Evolutionary conservation across 2,329 filamentous ascomycete species (phyloP), one percentile per base, ranked within the genome.

Genomic region (Didymella glomerata): DNA sequence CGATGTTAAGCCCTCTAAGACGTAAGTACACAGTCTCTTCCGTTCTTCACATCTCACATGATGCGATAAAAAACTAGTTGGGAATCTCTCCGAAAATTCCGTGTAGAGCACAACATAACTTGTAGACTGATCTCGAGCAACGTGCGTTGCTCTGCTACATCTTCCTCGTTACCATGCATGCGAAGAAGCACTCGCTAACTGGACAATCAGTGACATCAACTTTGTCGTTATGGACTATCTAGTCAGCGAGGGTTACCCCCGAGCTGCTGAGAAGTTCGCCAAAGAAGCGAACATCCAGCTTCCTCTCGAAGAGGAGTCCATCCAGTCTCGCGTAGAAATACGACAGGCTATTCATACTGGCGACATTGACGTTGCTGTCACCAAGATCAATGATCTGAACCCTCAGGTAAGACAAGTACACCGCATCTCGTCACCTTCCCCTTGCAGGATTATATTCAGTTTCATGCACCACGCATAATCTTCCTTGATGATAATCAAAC

Each of bases 391-490:
- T 74, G 91, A 97, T 67, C 81, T 96, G 32, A 92, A 97, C 68
- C 91, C 93, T 68, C 88, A 95, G 86, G 95, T 99, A 88, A 80
- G 91, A 77, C 49, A 44, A 45, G 24, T 18, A 36, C 46, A 41
- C 8, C 24, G n/a, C 13, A 18, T 24, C 18, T 32, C 14, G 4
- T 44, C 24, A 32, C n/a, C 20, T n/a, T 18, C 62, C 67, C 41
- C 81, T 86, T 84, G 86, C 80, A 93, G 95, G 95, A 99, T 99
- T 97, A 97, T 84, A 91, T 84, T 85, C 66, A 90, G 84, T 93
- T 88, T 96, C 94, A 99, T 99, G 95, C 95, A 99, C 95, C 95
- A 99, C 95, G 93, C 95, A 92, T 95, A 98, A 87, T 70, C 57
- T 68, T 87, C 88, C 86, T 87, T 95, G 95, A 96, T 96, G 94